Conservation (phyloP, 2,329 filamentous ascomycete species). For the Exophiala lecanii-corni region DNA sequence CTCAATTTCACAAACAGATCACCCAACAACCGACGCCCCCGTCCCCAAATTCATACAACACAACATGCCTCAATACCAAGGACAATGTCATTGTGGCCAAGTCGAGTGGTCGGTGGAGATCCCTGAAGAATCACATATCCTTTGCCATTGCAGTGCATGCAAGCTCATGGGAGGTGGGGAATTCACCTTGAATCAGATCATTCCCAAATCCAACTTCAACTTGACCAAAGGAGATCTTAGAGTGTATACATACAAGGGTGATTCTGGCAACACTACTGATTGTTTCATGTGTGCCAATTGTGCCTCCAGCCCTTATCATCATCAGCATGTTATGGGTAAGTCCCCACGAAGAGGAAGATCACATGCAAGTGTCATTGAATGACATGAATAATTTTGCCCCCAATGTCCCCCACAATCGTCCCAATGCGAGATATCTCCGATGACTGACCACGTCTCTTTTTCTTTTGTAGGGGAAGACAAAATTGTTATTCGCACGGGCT, state of each 20-base stretch:
- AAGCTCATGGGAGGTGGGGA: slow-evolving; percentile 48
- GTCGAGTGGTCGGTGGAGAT: slow-evolving; percentile 50
- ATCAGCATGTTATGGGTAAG: slow-evolving; percentile 47
- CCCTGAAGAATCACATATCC: slow-evolving; percentile 41
- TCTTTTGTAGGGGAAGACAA: slow-evolving; percentile 36
- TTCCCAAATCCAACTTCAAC: slow-evolving; percentile 46
- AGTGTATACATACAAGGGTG: slow-evolving; percentile 53
- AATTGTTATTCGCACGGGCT: slow-evolving; percentile 49
- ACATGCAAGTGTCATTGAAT: too few relatives aligned
- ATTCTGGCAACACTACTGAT: slow-evolving; percentile 52
- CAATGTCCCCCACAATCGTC: too few relatives aligned
- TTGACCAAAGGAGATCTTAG: slow-evolving; percentile 50
- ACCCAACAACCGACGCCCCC: too few relatives aligned
- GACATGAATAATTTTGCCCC: too few relatives aligned
- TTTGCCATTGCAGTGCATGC: slow-evolving; percentile 55
- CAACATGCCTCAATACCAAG: slow-evolving; percentile 35
- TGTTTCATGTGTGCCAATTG: slow-evolving; percentile 58
- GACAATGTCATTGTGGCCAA: slow-evolving; percentile 54
- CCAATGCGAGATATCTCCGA: too few relatives aligned
- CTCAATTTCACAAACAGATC: too few relatives aligned
- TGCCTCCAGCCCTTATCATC: slow-evolving; percentile 53
- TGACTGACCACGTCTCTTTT: too few relatives aligned
- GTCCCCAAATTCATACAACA: too few relatives aligned
- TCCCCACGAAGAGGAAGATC: too few relatives aligned
- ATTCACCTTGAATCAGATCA: slow-evolving; percentile 53